phyloP scores from a whole-genome alignment of 140 eudicot genomes.

The Stevia rebaudiana region DNA sequence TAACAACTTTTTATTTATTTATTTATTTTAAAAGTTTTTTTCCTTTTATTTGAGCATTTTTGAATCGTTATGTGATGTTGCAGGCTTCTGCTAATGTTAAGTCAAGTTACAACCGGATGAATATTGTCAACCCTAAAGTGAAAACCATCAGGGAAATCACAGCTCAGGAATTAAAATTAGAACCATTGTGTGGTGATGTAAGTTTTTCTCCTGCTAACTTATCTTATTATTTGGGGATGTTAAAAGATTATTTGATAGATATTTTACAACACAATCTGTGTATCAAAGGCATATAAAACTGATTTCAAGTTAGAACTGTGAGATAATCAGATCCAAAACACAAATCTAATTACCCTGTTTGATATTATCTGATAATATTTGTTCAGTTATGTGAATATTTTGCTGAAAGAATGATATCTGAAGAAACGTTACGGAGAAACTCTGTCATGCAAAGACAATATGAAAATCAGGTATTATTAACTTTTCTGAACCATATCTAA shows the following conservation, averaged over 20 bases:
- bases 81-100: slow-evolving; percentile 53
- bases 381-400: slow-evolving; percentile 65
- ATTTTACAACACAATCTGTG: not conserved
- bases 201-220: slow-evolving; percentile 2
- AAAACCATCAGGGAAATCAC: slow-evolving; percentile 35
- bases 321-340: not conserved
- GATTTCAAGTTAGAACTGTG: not conserved
- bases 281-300: not conserved
- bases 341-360: not conserved
- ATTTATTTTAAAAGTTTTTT: not conserved
- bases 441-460: slow-evolving; percentile 60
- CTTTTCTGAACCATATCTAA: slow-evolving; percentile 4
- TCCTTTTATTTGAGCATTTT: not conserved
- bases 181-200: slow-evolving; percentile 60
- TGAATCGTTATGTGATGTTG: slow-evolving; percentile 9
- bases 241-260: not conserved
- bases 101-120: slow-evolving; percentile 40
- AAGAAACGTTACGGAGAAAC: slow-evolving; percentile 64
- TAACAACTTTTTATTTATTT: slow-evolving; percentile 19
- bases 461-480: slow-evolving; percentile 41
- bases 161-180: slow-evolving; percentile 41
- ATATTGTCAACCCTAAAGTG: slow-evolving; percentile 23
- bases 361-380: slow-evolving; percentile 10
- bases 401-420: slow-evolving; percentile 77
- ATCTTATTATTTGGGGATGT: not conserved